phyloP scores from a whole-genome alignment of 2,329 filamentous ascomycete genomes.

The Zasmidium cellare region DNA sequence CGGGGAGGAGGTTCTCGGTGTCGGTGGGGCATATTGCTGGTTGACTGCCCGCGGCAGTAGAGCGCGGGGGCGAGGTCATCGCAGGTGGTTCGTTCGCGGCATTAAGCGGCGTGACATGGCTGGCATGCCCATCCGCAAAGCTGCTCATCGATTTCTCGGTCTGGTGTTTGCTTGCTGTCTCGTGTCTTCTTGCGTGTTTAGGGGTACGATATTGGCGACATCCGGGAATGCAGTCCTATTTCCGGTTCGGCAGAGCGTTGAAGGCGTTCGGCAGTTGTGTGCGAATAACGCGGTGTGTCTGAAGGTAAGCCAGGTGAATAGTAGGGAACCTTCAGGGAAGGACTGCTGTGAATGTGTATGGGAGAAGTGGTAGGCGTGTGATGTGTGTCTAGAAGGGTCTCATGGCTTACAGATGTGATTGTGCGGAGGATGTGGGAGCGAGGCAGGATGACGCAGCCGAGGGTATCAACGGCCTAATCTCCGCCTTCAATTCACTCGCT shows the following conservation, averaged over 20 bases:
- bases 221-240: constrained; percentile 4
- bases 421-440: not conserved
- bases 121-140: constrained; percentile 28
- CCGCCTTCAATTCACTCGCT: not conserved
- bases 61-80: constrained; percentile 31
- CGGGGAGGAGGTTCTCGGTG: constrained; percentile 52
- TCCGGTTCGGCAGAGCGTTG: constrained; percentile 2
- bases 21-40: constrained; percentile 53
- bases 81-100: constrained; percentile 38
- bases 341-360: not conserved
- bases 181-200: not conserved
- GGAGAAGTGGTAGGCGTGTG: not conserved
- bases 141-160: constrained; percentile 26
- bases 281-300: not conserved
- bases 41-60: constrained; percentile 26
- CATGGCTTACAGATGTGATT: not conserved
- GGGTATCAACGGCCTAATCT: not conserved
- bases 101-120: constrained; percentile 23
- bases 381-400: not conserved
- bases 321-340: not conserved
- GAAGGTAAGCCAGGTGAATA: not conserved
- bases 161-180: constrained; percentile 5
- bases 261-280: not conserved
- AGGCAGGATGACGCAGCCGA: not conserved
- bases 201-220: constrained; percentile 1